Evolutionary conservation across 139 green algal genomes (phyloP).

Genomic region (Ettlia oleoabundans): DNA sequence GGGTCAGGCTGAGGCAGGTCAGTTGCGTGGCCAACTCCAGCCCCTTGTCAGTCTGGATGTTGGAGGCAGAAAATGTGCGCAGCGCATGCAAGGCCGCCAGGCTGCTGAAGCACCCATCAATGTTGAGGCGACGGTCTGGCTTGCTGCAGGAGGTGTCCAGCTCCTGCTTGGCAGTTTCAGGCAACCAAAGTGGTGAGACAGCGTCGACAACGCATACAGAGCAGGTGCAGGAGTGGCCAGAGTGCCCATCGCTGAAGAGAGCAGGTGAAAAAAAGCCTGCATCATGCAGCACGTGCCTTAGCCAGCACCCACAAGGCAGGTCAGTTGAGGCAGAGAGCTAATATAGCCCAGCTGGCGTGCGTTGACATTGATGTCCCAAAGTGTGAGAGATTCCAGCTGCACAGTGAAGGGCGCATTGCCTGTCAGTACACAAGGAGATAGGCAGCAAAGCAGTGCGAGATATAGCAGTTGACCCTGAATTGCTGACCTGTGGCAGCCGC

Average conservation of each 20-base stretch:
- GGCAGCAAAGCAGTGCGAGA: too few relatives aligned
- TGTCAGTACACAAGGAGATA: too few relatives aligned
- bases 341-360: background rate
- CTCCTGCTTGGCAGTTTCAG: background rate
- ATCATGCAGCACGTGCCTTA: too few relatives aligned
- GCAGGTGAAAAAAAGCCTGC: too few relatives aligned
- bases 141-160: background rate
- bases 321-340: background rate
- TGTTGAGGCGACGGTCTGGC: background rate
- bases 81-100: background rate
- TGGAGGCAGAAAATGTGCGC: background rate
- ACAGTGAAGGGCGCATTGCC: too few relatives aligned
- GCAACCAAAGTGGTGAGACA: background rate
- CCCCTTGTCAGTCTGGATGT: background rate
- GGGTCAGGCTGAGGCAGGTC: background rate
- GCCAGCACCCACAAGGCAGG: background rate
- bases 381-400: background rate
- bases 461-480: too few relatives aligned
- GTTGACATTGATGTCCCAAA: background rate
- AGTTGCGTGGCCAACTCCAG: constrained; percentile 3
- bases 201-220: too few relatives aligned
- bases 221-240: too few relatives aligned
- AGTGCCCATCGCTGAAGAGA: too few relatives aligned
- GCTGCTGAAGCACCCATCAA: background rate
- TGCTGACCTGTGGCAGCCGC: background rate